Conservation (phyloP, 345 rosid genomes). For the Eucalyptus erythrocorys region DNA sequence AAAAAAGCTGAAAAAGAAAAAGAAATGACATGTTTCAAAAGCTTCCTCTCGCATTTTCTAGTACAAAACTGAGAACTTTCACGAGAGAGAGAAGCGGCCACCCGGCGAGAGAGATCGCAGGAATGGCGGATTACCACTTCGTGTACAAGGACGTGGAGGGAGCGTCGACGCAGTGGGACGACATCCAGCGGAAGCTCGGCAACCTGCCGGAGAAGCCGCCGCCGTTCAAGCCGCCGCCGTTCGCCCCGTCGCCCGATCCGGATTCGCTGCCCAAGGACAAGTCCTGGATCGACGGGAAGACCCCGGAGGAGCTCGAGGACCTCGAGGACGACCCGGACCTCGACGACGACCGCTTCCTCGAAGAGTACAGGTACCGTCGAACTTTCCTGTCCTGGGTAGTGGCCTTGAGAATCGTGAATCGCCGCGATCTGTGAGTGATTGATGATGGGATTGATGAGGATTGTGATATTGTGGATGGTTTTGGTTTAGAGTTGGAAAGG, state of each 20-base stretch:
- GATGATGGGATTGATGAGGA: background rate
- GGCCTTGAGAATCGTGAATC: background rate
- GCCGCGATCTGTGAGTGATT: background rate
- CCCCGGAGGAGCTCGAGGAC: conserved; percentile 78
- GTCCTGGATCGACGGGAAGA: conserved; percentile 64
- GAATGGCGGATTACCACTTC: conserved; percentile 90
- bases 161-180: conserved; percentile 98
- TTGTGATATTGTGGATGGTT: background rate
- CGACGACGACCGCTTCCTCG: conserved; percentile 85
- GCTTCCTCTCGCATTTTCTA: background rate
- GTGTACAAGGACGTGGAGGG: conserved; percentile 95
- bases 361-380: conserved; percentile 56
- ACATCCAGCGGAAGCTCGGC: conserved; percentile 90
- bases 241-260: conserved; percentile 56
- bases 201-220: conserved; percentile 80
- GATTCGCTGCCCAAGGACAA: conserved; percentile 65
- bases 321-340: conserved; percentile 70
- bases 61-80: background rate
- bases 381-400: background rate
- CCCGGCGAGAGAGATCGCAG: background rate
- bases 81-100: background rate
- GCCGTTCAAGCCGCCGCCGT: conserved; percentile 75
- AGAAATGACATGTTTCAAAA: background rate
- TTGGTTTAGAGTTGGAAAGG: background rate
- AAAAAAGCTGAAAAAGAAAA: background rate